Percentiles rank a stretch among this genome's conserved stretches.
phyloP scores from a whole-genome alignment of 2,329 filamentous ascomycete species.

The Diaporthe capsici region DNA sequence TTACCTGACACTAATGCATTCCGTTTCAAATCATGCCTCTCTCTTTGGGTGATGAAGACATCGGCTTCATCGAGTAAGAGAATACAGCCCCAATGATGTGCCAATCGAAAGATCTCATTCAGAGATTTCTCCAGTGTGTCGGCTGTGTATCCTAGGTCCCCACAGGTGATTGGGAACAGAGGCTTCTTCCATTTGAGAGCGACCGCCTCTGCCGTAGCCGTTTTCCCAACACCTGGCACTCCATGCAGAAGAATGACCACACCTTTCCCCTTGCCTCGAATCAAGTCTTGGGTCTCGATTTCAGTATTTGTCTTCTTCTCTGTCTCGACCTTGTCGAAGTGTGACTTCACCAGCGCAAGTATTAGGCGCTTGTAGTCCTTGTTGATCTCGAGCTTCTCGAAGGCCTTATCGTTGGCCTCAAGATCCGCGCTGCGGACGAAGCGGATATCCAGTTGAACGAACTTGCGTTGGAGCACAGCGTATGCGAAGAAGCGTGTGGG shows the following conservation, averaged over 20 bases:
- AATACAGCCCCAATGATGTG: constrained; percentile 55
- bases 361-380: neutral
- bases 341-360: constrained; percentile 1
- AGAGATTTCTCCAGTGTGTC: constrained; percentile 48
- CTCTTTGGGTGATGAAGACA: constrained; percentile 54
- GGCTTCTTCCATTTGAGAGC: constrained; percentile 50
- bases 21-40: constrained; percentile 45
- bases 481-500: constrained; percentile 13
- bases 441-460: neutral
- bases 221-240: constrained; percentile 56
- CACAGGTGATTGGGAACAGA: constrained; percentile 49
- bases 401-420: neutral
- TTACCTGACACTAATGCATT: constrained; percentile 48
- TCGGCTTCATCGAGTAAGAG: constrained; percentile 58
- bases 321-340: constrained; percentile 11
- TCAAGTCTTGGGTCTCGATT: constrained; percentile 24
- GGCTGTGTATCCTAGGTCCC: constrained; percentile 49
- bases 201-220: constrained; percentile 55
- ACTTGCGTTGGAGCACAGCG: neutral
- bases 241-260: constrained; percentile 54
- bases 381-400: constrained; percentile 2
- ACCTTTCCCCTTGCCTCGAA: constrained; percentile 52
- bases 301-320: neutral
- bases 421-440: neutral
- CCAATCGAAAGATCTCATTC: constrained; percentile 47